phyloP scores from a whole-genome alignment of 1,284 basidiomycete species.

The Cystobasidium slooffiae region DNA sequence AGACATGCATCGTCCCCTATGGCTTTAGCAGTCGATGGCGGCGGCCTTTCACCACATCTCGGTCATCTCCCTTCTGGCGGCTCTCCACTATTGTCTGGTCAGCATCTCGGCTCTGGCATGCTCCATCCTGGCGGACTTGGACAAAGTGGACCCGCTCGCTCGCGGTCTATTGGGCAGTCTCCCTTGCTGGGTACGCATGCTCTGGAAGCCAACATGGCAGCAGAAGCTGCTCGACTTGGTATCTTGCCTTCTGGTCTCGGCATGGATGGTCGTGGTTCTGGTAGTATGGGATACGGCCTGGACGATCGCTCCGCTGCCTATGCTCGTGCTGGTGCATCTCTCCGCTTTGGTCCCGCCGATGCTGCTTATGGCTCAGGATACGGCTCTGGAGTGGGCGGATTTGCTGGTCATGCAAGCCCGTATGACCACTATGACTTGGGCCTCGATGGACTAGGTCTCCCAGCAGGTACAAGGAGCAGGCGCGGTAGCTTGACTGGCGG shows the following conservation, averaged over 20 bases:
- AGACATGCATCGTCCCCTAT: slow-evolving; percentile 27
- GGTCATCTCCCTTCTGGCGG: background rate
- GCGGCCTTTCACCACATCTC: background rate
- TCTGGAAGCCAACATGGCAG: slow-evolving; percentile 17
- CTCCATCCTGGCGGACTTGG: background rate
- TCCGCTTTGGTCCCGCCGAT: slow-evolving; percentile 1
- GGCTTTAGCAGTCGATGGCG: background rate
- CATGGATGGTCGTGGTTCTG: background rate
- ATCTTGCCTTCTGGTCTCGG: slow-evolving; percentile 19
- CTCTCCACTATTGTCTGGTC: background rate
- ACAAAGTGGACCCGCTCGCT: background rate
- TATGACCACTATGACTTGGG: slow-evolving; percentile 1
- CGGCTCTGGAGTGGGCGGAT: background rate
- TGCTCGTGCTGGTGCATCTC: slow-evolving; percentile 14
- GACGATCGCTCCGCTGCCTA: slow-evolving; percentile 10
- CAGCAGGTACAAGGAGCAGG: background rate
- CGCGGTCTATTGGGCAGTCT: slow-evolving; percentile 14
- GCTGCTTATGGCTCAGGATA: background rate
- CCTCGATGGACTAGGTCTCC: slow-evolving; percentile 8
- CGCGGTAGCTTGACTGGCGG: background rate
- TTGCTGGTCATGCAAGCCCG: background rate
- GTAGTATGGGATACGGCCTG: background rate
- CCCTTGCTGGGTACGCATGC: slow-evolving; percentile 24
- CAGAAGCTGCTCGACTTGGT: slow-evolving; percentile 24
- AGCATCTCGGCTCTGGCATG: background rate